Evolutionary conservation across 441 rosid genomes (phyloP).

Genomic region (Caryocar brasiliense): DNA sequence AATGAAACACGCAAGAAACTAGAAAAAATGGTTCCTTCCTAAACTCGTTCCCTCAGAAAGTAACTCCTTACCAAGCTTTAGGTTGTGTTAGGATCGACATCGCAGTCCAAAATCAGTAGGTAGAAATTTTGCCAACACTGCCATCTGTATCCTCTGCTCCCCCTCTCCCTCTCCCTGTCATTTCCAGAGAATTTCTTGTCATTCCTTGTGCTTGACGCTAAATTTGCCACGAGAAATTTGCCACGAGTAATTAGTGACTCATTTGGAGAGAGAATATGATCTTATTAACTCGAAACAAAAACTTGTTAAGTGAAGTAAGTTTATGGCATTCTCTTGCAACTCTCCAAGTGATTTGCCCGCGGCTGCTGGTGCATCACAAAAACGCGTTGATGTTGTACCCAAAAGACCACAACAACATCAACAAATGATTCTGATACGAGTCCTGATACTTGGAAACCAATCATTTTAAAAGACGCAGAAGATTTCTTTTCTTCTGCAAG

Average conservation of each 20-base stretch:
- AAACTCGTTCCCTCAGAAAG: slow-evolving; percentile 6
- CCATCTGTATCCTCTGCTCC: not conserved
- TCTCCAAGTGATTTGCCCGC: no score
- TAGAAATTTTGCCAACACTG: not conserved
- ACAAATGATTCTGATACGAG: no score
- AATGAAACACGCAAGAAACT: not conserved
- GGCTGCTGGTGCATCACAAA: no score
- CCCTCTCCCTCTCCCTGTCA: slow-evolving; percentile 12
- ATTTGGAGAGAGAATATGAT: not conserved
- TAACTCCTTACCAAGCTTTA: slow-evolving; percentile 22
- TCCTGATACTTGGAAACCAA: no score
- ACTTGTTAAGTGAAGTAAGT: no score
- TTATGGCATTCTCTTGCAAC: no score
- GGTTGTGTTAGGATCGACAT: slow-evolving; percentile 25
- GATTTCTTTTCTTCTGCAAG: not conserved
- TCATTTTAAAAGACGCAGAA: no score
- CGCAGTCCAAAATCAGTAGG: slow-evolving; percentile 13
- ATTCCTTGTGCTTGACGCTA: no score
- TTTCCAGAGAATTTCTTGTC: not conserved
- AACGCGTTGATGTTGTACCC: no score
- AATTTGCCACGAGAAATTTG: not conserved
- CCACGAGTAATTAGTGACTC: not conserved
- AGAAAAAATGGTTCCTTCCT: slow-evolving; percentile 5
- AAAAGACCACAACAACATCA: no score
- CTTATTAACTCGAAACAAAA: no score